Evolutionary conservation across 108 stramenopile genomes (phyloP).

Genomic region (Chaetoceros muelleri): DNA sequence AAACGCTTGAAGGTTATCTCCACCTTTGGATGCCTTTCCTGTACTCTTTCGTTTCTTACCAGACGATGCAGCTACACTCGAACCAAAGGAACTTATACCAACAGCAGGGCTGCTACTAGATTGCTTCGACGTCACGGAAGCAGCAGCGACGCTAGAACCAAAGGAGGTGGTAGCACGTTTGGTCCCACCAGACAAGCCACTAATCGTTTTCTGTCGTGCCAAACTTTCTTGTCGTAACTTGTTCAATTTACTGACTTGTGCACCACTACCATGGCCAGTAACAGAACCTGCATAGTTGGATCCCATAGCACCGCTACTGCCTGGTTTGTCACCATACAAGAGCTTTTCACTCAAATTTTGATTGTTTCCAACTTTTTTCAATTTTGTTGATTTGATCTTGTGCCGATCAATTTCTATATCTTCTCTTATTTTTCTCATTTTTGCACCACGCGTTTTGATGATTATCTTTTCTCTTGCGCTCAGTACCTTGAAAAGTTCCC

Average conservation of each 20-base stretch:
- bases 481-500: conserved; percentile 29
- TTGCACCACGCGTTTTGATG: conserved; percentile 27
- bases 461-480: conserved; percentile 20
- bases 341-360: background rate
- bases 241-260: background rate
- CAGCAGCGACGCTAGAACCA: background rate
- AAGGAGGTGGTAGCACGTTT: conserved; percentile 6
- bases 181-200: conserved; percentile 4
- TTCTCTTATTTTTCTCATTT: conserved; percentile 37
- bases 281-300: background rate
- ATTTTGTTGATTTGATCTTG: conserved; percentile 25
- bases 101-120: background rate
- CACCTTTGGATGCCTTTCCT: background rate
- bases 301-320: too few species aligned
- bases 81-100: too few species aligned
- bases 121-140: conserved; percentile 1
- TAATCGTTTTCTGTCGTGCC: conserved; percentile 15
- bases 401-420: conserved; percentile 30
- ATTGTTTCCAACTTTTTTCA: background rate
- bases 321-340: background rate
- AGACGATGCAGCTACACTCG: background rate
- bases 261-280: too few species aligned
- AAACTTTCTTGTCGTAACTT: background rate
- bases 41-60: background rate
- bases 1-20: too few species aligned